Evolutionary conservation across 495 filamentous ascomycete species (phyloP), one percentile per base, ranked within the genome.

Genomic region (Annulohypoxylon moriforme): DNA sequence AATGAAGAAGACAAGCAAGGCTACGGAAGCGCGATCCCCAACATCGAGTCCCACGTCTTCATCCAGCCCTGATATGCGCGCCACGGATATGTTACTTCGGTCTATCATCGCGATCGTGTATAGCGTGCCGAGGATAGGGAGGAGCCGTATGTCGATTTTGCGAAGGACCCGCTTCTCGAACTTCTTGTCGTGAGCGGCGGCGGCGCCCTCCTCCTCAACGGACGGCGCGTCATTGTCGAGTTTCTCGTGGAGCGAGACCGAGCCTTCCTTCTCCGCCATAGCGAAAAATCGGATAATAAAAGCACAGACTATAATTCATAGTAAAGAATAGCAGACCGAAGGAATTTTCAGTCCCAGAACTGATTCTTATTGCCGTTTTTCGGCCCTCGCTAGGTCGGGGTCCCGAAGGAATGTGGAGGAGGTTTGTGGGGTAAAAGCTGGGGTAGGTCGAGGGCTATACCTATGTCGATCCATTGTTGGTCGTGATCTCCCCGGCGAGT

Each of bases 61-160:
- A 34, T 89, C 80, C 77, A 93, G 91, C 0, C 79, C 81, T 2
- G 75, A 72, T 64, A 80, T 83, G 46, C 65, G 71, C n/a, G 81
- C 79, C 0, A 77, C 79, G 16, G 80, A 81, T 61, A 83, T 78
- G 65, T 79, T 83, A n/a, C 80, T 59, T 38, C 81, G 64, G 27
- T 67, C 63, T 18, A 77, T 66, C 52, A 83, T 68, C 53, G 64
- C 77, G 22, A 77, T 71, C 34, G 71, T 74, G 68, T 78, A 77
- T 0, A 81, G 71, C 1, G 80, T 76, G 25, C 77, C 80, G 60
- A 81, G 71, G 46, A 83, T 87, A 4, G 91, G 92, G 1, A 94
- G 72, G 0, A 93, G 79, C 20, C 83, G 82, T 55, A 80, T 72
- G 75, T 93, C 92, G 11, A 93, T 77, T 72, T 91, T 93, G 27